These are phyloP conservation scores for Eucalyptus paniculata DNA, from an alignment of 345 rosid species.

Conservation along the genomic window DNA sequence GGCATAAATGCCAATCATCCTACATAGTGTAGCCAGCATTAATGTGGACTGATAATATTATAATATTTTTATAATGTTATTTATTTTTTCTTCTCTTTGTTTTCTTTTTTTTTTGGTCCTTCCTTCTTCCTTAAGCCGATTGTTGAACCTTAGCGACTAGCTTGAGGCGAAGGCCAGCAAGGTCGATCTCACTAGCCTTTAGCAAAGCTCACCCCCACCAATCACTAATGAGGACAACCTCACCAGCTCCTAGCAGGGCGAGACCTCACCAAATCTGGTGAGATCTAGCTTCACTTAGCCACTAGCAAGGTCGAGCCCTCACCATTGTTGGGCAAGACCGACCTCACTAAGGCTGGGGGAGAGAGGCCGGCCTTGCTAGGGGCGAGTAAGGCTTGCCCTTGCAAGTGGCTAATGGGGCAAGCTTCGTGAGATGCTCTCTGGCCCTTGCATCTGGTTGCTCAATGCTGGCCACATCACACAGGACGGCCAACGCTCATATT, in stretches of 20 bases:
- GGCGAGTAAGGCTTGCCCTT: neutral
- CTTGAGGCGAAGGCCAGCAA: neutral
- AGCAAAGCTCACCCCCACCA: no score
- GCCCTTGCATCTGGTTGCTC: no score
- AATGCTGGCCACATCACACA: accelerated
- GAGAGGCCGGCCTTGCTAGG: neutral
- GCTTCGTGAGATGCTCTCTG: no score
- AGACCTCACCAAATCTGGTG: no score
- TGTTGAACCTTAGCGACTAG: neutral
- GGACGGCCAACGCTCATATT: accelerated
- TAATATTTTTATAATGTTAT: no score
- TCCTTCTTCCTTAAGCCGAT: neutral
- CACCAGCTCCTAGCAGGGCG: accelerated
- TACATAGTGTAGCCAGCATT: neutral
- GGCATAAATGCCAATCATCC: accelerated
- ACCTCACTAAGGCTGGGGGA: neutral
- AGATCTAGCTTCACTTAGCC: no score
- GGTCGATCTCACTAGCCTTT: no score
- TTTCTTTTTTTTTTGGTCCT: neutral
- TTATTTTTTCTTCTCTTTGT: no score
- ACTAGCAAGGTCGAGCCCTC: no score
- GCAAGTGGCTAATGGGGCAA: neutral
- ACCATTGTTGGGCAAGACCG: accelerated
- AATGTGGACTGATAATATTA: no score
- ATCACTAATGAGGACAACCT: accelerated